Base-by-base conservation (phyloP, 139 green algal species). In the Chlorella sp. region DNA sequence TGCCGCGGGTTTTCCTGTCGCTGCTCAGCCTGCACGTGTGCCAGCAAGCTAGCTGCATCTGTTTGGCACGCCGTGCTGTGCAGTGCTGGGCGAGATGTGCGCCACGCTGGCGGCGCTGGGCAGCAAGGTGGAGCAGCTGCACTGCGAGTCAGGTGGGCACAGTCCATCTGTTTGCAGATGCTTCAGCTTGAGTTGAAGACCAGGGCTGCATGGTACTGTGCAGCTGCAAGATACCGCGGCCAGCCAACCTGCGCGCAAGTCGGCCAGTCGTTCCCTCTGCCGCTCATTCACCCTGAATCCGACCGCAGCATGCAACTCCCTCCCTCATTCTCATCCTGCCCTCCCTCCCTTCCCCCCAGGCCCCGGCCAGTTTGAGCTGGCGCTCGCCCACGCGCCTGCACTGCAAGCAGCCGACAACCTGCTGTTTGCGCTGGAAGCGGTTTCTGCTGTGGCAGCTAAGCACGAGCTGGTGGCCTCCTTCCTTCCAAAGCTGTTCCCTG, bases 281-380 rank as follows among this genome's bases (percentile, higher is more conserved):
- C n/a, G n/a, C n/a, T n/a, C n/a, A n/a, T n/a, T n/a, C n/a, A n/a
- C n/a, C n/a, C n/a, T n/a, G n/a, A n/a, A n/a, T n/a, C n/a, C n/a
- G n/a, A n/a, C n/a, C n/a, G n/a, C n/a, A n/a, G n/a, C n/a, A n/a
- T n/a, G n/a, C n/a, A n/a, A n/a, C n/a, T n/a, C n/a, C n/a, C n/a
- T n/a, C n/a, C n/a, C n/a, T n/a, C n/a, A n/a, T n/a, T n/a, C n/a
- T n/a, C n/a, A 28, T 16, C 16, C n/a, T n/a, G 41, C 26, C 15
- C 3, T 15, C 44, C 44, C 44, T 15, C 32, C 32, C 25, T 6
- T 38, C 56, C 26, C 60, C 55, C 82, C 86, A 60, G 91, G 81
- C 0, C 89, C 85, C 23, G 92, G 91, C 25, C 92, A 95, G 83
- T 95, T 92, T 89, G 92, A 95, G 72, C 69, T 95, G 4, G 84